Evolutionary conservation across 139 green algal genomes (phyloP).

Genomic region (Tetraselmis striata): DNA sequence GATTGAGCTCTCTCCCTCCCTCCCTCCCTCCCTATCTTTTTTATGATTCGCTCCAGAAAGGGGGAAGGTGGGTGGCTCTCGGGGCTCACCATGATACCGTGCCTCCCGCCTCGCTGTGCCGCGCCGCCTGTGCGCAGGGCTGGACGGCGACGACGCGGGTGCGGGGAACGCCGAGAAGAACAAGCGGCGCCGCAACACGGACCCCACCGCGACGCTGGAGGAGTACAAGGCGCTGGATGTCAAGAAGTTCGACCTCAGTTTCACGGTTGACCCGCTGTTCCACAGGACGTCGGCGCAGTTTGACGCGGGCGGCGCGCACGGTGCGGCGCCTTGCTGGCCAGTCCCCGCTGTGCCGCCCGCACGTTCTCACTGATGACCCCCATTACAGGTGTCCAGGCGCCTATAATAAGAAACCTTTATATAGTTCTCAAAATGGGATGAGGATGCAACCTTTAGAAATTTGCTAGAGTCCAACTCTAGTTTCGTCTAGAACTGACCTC

Average conservation of each 20-base stretch:
- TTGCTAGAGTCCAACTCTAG: too few species aligned
- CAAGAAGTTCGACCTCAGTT: constrained; percentile 71
- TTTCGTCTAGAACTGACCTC: too few species aligned
- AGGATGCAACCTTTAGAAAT: too few species aligned
- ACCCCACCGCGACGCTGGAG: constrained; percentile 51
- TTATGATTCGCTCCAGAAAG: too few species aligned
- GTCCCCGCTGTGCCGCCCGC: background rate
- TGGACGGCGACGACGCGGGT: constrained; percentile 23
- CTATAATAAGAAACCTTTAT: too few species aligned
- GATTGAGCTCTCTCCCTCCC: too few species aligned
- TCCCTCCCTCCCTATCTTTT: too few species aligned
- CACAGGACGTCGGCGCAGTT: constrained; percentile 82
- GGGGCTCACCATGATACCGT: too few species aligned
- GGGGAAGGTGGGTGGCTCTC: too few species aligned
- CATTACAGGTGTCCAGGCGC: background rate
- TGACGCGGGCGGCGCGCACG: constrained; percentile 68
- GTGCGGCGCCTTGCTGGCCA: constrained; percentile 14
- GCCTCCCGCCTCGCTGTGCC: too few species aligned
- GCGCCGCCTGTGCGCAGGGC: too few species aligned
- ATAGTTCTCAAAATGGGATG: too few species aligned
- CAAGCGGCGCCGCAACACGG: constrained; percentile 4
- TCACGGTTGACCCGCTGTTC: constrained; percentile 73
- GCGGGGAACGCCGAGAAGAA: constrained; percentile 11
- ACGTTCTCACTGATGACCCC: background rate
- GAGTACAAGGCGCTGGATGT: constrained; percentile 53